A percentile compares a stretch with the other conserved stretches of the same genome.
These are phyloP conservation scores for Cornus suecica DNA, from an alignment of 148 eudicot genomes.

Conservation along the genomic window DNA sequence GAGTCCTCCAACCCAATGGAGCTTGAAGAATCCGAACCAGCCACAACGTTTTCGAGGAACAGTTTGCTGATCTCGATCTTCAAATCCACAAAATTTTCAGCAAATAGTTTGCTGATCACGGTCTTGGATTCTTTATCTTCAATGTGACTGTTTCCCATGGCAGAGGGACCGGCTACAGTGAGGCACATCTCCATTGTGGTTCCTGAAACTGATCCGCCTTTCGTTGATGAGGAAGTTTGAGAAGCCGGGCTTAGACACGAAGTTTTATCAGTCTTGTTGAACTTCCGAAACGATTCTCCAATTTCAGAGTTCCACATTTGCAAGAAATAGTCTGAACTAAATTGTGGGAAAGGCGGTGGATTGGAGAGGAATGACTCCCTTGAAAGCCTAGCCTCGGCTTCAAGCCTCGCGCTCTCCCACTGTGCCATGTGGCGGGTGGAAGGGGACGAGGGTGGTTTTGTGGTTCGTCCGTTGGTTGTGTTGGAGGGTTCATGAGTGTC, in stretches of 20 bases:
- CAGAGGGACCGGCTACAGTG: neutral
- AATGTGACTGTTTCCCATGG: neutral
- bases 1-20: conserved; percentile 69
- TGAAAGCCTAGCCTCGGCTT: conserved; percentile 95
- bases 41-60: conserved; percentile 17
- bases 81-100: conserved; percentile 21
- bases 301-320: conserved; percentile 83
- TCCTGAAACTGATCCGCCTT: conserved; percentile 43
- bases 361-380: conserved; percentile 41
- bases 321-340: conserved; percentile 57
- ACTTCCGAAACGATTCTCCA: conserved; percentile 71
- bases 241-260: conserved; percentile 51
- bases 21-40: conserved; percentile 42
- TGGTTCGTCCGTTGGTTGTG: conserved; percentile 21
- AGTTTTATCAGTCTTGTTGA: conserved; percentile 12
- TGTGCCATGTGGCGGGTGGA: conserved; percentile 96
- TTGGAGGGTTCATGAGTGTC: conserved; percentile 63
- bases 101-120: conserved; percentile 12
- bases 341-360: conserved; percentile 20
- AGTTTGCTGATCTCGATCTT: conserved; percentile 19
- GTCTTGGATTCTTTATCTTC: conserved; percentile 23
- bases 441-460: conserved; percentile 50
- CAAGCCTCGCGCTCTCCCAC: conserved; percentile 97
- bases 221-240: conserved; percentile 16
- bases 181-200: conserved; percentile 37